phyloP scores from a whole-genome alignment of 169 alveolate genomes.

The Eimeria sp. region DNA sequence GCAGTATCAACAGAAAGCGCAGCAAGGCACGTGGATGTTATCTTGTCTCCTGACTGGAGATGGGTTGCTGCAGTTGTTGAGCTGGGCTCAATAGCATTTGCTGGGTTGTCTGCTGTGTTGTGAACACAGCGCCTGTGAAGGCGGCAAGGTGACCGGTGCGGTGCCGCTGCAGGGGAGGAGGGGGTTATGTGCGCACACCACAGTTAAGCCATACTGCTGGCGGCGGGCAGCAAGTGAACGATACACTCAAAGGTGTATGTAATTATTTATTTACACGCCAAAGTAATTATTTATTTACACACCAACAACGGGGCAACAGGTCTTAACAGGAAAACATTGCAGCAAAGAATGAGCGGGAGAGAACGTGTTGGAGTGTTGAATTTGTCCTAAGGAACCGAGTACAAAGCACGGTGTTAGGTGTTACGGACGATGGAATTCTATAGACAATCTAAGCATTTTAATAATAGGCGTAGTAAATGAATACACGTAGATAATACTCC shows the following conservation, averaged over 20 bases:
- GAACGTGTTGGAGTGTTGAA: background rate
- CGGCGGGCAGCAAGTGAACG: background rate
- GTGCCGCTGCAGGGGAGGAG: constrained; percentile 14
- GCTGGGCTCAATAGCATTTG: constrained; percentile 3
- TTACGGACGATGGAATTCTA: background rate
- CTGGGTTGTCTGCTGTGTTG: background rate
- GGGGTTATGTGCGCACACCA: background rate
- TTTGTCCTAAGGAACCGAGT: background rate
- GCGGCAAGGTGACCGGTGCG: background rate
- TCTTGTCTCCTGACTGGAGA: constrained; percentile 10
- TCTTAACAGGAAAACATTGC: background rate
- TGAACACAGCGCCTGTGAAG: background rate
- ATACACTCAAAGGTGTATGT: background rate
- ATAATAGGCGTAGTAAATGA: background rate
- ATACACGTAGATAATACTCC: background rate
- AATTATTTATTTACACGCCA: background rate
- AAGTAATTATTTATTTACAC: background rate
- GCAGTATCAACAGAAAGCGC: constrained; percentile 27
- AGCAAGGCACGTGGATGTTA: constrained; percentile 7
- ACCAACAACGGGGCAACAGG: background rate
- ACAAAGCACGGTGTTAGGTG: background rate
- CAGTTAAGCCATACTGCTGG: background rate
- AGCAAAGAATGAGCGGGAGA: background rate
- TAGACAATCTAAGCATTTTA: background rate
- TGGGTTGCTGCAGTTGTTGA: constrained; percentile 5